A percentile compares a stretch with the other conserved stretches of the same genome.
phyloP scores from a whole-genome alignment of 2,329 filamentous ascomycete species.

The Arthroderma uncinatum region DNA sequence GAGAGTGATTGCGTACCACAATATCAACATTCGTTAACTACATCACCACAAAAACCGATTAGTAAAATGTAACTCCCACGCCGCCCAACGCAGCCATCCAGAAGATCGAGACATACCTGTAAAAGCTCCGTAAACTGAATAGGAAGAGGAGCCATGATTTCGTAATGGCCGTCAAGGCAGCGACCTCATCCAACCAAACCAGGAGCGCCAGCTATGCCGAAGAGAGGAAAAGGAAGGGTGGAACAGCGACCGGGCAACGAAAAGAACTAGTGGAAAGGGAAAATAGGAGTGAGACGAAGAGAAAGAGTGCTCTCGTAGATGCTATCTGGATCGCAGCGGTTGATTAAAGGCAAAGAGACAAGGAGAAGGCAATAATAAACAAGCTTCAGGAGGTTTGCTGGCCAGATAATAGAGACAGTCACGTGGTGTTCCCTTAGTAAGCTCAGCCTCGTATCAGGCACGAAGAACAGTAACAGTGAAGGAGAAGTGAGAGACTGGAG shows the following conservation, averaged over 20 bases:
- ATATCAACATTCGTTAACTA: constrained; percentile 45
- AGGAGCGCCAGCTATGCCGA: constrained; percentile 26
- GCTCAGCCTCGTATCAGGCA: neutral
- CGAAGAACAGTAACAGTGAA: neutral
- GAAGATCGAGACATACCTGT: constrained; percentile 45
- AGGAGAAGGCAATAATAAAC: constrained; percentile 24
- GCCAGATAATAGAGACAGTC: neutral
- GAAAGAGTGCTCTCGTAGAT: constrained; percentile 10
- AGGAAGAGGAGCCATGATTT: constrained; percentile 55
- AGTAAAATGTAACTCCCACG: neutral
- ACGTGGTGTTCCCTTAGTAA: neutral
- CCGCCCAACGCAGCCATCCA: neutral
- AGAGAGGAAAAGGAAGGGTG: constrained; percentile 24
- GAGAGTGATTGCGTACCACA: constrained; percentile 34
- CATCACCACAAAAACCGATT: constrained; percentile 4
- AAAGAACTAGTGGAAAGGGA: constrained; percentile 9
- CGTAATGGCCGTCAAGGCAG: constrained; percentile 27
- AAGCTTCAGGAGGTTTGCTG: constrained; percentile 32
- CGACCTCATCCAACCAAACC: constrained; percentile 31
- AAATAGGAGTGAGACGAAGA: constrained; percentile 16
- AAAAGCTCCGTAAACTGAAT: constrained; percentile 91
- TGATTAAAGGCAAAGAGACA: neutral
- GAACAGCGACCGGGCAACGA: constrained; percentile 15
- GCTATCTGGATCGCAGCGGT: neutral
- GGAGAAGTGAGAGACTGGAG: neutral